Evolutionary conservation across 305 asterid species (phyloP).

Genomic region (Fraxinus velutina): DNA sequence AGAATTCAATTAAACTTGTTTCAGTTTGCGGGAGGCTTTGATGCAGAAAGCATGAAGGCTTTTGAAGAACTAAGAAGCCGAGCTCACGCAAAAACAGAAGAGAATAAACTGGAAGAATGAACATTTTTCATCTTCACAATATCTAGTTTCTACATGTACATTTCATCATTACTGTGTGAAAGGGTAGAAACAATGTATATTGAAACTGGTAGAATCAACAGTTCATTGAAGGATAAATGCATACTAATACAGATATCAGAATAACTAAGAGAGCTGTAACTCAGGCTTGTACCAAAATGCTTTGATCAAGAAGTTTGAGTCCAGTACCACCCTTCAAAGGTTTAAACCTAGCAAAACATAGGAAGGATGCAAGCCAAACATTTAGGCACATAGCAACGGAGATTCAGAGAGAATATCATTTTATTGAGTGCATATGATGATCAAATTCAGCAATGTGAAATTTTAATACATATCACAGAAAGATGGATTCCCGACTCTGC

Average conservation of each 20-base stretch:
- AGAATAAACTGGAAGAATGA: conserved; percentile 43
- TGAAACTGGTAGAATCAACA: conserved; percentile 30
- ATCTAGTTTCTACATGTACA: conserved; percentile 36
- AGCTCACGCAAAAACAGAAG: conserved; percentile 49
- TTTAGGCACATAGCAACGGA: background rate
- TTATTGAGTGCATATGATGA: background rate
- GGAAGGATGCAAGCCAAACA: background rate
- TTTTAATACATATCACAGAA: background rate
- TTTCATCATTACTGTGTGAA: conserved; percentile 32
- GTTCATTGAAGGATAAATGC: conserved; percentile 17
- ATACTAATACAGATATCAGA: conserved; percentile 19
- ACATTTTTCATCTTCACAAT: background rate
- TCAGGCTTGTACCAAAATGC: background rate
- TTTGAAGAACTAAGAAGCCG: conserved; percentile 93
- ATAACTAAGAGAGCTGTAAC: background rate
- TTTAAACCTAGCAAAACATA: background rate
- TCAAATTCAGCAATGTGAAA: background rate
- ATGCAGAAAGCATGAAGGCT: conserved; percentile 98
- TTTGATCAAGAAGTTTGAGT: background rate
- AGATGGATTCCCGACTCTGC: background rate
- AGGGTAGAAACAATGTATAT: conserved; percentile 29
- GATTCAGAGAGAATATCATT: background rate
- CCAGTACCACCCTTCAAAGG: background rate
- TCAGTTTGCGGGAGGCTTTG: conserved; percentile 99
- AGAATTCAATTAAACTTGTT: conserved; percentile 5